Conservation (phyloP, 106 monocot species). For the Triglochin maritima region DNA sequence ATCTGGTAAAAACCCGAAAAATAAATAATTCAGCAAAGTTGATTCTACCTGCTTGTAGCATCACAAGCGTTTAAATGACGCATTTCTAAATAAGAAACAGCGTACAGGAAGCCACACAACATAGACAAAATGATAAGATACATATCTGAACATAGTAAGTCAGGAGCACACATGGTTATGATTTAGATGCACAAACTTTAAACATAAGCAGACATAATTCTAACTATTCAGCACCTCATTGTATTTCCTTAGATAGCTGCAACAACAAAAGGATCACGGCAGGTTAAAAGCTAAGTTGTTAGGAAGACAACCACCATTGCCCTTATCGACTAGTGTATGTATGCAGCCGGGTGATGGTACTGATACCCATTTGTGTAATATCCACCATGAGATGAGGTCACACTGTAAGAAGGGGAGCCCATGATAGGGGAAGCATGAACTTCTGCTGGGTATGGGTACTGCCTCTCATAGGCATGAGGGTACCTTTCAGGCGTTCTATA, state of each 20-base stretch:
- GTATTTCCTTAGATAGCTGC: background rate
- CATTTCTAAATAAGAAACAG: too few relatives aligned
- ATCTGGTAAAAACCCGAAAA: too few relatives aligned
- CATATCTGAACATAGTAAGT: background rate
- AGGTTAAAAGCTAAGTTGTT: background rate
- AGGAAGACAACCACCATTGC: background rate
- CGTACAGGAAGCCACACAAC: too few relatives aligned
- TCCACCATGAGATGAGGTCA: conserved; percentile 41
- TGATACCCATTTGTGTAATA: conserved; percentile 68
- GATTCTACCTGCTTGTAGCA: too few relatives aligned
- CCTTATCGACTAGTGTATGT: conserved; percentile 50
- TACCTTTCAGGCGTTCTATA: conserved; percentile 56
- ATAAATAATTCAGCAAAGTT: too few relatives aligned
- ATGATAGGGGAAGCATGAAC: conserved; percentile 27
- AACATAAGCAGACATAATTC: background rate
- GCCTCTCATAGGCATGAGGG: conserved; percentile 50
- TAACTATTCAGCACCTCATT: background rate
- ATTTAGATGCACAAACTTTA: background rate
- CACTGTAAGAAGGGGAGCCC: conserved; percentile 33
- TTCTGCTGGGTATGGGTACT: conserved; percentile 46
- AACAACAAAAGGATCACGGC: background rate
- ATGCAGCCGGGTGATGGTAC: conserved; percentile 48
- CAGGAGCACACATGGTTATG: background rate
- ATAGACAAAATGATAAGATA: too few relatives aligned
- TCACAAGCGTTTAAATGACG: too few relatives aligned